Conservation (phyloP, 768 basidiomycete genomes). For the Trametes villosa region DNA sequence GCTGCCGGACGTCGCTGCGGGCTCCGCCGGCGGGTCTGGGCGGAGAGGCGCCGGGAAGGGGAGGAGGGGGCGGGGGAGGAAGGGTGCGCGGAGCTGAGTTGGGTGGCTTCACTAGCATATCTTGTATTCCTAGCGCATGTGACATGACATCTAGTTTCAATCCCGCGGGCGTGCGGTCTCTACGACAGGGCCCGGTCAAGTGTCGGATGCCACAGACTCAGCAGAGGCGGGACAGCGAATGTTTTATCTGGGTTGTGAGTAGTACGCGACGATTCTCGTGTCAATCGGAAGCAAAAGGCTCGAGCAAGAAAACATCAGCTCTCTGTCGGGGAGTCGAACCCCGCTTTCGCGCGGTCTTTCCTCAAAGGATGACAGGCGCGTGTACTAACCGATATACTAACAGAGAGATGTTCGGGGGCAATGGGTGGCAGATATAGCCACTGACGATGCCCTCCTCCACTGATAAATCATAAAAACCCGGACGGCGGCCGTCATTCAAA, state of each 20-base stretch:
- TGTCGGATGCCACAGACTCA: too few relatives aligned
- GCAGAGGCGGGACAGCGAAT: too few relatives aligned
- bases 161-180: too few relatives aligned
- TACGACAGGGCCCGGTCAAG: too few relatives aligned
- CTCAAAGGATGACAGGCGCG: background rate
- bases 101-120: too few relatives aligned
- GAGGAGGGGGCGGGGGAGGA: conserved; percentile 13
- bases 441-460: too few relatives aligned
- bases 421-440: background rate
- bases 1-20: conserved; percentile 10
- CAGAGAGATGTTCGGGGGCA: background rate
- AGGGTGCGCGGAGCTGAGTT: conserved; percentile 3
- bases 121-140: too few relatives aligned
- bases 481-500: too few relatives aligned
- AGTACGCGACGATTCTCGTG: too few relatives aligned
- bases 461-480: too few relatives aligned
- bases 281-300: background rate
- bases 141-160: too few relatives aligned
- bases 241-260: too few relatives aligned
- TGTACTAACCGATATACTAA: background rate
- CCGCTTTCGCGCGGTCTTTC: conserved; percentile 38
- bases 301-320: background rate
- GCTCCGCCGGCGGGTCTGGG: background rate
- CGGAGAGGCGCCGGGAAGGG: conserved; percentile 10
- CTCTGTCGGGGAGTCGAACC: conserved; percentile 40